Evolutionary conservation across 2,329 filamentous ascomycete genomes (phyloP).

Genomic region (Curvularia verruculosa): DNA sequence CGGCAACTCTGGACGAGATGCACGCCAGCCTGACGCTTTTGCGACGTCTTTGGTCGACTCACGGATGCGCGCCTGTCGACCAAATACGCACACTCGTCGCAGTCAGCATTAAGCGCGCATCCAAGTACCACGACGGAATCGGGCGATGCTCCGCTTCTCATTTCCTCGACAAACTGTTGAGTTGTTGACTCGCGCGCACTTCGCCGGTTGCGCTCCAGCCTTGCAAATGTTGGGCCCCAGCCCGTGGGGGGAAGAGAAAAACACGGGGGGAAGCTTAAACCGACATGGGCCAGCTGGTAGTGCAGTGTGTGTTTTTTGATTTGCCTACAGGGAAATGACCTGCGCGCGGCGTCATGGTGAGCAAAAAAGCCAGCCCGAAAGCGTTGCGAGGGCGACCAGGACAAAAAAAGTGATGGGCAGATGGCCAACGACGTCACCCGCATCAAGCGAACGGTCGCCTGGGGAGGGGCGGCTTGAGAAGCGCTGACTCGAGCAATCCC

Average conservation of each 20-base stretch:
- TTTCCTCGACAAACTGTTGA: constrained; percentile 34
- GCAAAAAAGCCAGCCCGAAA: not conserved
- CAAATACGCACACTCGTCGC: constrained; percentile 2
- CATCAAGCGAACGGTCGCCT: constrained; percentile 12
- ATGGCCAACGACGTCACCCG: constrained; percentile 21
- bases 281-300: not conserved
- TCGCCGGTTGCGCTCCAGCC: constrained; percentile 21
- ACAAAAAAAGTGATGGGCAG: not conserved
- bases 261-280: not conserved
- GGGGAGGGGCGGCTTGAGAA: no score
- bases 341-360: constrained; percentile 1
- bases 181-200: constrained; percentile 30
- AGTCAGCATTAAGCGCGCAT: constrained; percentile 10
- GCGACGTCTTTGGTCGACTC: not conserved
- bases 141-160: constrained; percentile 30
- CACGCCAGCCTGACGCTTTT: constrained; percentile 3
- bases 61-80: not conserved
- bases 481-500: constrained; percentile 19
- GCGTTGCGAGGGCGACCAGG: not conserved
- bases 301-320: not conserved
- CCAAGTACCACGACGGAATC: constrained; percentile 8
- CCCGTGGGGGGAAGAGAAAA: not conserved
- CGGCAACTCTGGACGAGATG: constrained; percentile 10
- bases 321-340: not conserved
- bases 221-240: constrained; percentile 10